These are phyloP conservation scores for Aspergillus jensenii DNA, from an alignment of 2,329 filamentous ascomycete species.

Conservation along the genomic window DNA sequence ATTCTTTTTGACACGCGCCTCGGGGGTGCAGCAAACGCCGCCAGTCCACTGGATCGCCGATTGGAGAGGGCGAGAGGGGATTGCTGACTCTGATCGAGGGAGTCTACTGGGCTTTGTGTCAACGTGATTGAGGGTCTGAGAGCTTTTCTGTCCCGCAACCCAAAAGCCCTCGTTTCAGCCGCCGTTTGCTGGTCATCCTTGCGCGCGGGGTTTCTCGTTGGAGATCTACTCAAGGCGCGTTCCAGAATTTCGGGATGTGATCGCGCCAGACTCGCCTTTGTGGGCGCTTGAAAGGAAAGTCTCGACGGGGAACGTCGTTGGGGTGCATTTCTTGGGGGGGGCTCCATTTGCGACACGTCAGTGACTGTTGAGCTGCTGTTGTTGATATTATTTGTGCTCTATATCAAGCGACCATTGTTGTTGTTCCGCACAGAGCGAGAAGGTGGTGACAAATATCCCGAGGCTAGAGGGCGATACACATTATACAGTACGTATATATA, in stretches of 20 bases:
- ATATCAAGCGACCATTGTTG: conserved; percentile 18
- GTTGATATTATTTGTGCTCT: conserved; percentile 55
- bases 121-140: conserved; percentile 35
- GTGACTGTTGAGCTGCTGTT: conserved; percentile 50
- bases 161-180: conserved; percentile 24
- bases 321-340: conserved; percentile 18
- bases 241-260: conserved; percentile 60
- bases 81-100: conserved; percentile 12
- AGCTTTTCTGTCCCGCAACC: conserved; percentile 38
- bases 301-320: conserved; percentile 36
- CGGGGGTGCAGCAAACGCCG: conserved; percentile 37
- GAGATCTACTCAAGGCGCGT: conserved; percentile 43
- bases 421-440: background rate
- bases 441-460: background rate
- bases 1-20: conserved; percentile 37
- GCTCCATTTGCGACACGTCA: conserved; percentile 42
- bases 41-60: conserved; percentile 30
- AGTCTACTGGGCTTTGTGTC: conserved; percentile 27
- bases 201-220: conserved; percentile 31
- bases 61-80: conserved; percentile 25
- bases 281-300: conserved; percentile 67
- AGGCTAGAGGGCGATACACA: background rate
- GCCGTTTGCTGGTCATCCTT: conserved; percentile 16
- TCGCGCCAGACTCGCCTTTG: conserved; percentile 62
- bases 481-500: background rate